A percentile compares a stretch with the other conserved stretches of the same genome.
phyloP scores from a whole-genome alignment of 345 rosid species.

The Jatropha curcas region DNA sequence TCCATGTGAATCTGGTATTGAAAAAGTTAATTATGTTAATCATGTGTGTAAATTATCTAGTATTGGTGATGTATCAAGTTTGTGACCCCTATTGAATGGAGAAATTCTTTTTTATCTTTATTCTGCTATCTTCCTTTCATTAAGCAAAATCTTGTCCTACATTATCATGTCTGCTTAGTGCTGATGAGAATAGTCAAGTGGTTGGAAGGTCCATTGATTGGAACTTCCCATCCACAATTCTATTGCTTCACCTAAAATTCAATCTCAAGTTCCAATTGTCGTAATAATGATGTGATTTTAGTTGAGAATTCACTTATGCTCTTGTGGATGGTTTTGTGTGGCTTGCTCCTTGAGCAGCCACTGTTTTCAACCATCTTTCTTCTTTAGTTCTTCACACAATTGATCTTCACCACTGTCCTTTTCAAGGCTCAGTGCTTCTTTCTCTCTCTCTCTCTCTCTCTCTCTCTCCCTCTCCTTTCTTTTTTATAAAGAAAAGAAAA shows the following conservation, averaged over 20 bases:
- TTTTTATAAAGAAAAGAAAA: no score
- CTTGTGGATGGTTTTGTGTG: no score
- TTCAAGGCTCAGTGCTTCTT: no score
- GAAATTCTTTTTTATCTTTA: not conserved
- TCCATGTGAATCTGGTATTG: conserved; percentile 13
- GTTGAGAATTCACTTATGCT: no score
- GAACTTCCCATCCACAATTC: not conserved
- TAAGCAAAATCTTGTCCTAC: not conserved
- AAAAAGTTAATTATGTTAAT: not conserved
- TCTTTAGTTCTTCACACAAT: no score
- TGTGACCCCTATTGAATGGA: conserved; percentile 15
- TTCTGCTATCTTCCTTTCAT: not conserved
- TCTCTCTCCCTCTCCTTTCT: not conserved
- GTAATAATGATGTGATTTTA: not conserved
- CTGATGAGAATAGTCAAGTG: not conserved
- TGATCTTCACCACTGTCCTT: no score
- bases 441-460: no score
- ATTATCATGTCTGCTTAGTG: not conserved
- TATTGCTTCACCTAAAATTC: not conserved
- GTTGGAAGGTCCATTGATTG: not conserved
- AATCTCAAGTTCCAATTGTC: not conserved
- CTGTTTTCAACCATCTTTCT: no score
- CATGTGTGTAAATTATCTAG: conserved; percentile 25
- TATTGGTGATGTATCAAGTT: conserved; percentile 1
- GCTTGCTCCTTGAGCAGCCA: no score